Percentiles rank a stretch among this genome's conserved stretches.
Conservation (phyloP, 2,329 filamentous ascomycete species). For the Fusarium cicatricum region DNA sequence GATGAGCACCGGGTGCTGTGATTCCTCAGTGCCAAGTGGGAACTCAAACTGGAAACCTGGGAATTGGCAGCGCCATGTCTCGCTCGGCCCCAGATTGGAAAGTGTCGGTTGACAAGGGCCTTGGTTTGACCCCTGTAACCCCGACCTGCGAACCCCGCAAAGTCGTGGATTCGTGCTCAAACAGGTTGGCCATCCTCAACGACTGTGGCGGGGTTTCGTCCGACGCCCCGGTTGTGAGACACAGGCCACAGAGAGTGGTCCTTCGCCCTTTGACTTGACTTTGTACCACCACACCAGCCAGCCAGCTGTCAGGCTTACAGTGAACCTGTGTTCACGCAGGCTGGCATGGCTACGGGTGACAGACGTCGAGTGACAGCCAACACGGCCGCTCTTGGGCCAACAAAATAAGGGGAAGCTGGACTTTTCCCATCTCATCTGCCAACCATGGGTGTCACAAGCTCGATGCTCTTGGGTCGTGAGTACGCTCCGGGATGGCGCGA, state of each 20-base stretch:
- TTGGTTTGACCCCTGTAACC: conserved; percentile 37
- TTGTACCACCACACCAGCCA: conserved; percentile 10
- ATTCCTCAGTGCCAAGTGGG: conserved; percentile 27
- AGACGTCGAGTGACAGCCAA: background rate
- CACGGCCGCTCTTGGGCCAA: background rate
- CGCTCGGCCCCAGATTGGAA: conserved; percentile 4
- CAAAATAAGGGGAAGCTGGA: background rate
- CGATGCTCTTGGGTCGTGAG: conserved; percentile 68
- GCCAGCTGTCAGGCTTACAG: conserved; percentile 9
- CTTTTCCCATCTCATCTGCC: conserved; percentile 50
- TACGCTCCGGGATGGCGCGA: conserved; percentile 62
- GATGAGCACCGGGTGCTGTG: conserved; percentile 31
- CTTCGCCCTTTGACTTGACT: background rate
- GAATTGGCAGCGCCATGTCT: conserved; percentile 10
- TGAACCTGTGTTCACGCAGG: conserved; percentile 11
- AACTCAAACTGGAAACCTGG: conserved; percentile 6
- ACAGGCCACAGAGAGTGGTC: background rate
- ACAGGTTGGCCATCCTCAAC: conserved; percentile 27
- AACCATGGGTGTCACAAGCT: conserved; percentile 68
- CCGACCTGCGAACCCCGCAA: conserved; percentile 33
- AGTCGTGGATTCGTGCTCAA: conserved; percentile 34
- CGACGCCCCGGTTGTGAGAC: conserved; percentile 24
- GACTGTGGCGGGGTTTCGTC: conserved; percentile 26
- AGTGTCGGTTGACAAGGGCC: conserved; percentile 11
- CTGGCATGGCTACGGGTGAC: conserved; percentile 3